Evolutionary conservation across 495 filamentous ascomycete genomes (phyloP), one percentile per base, ranked within the genome.

Genomic region (Platismatia glauca): DNA sequence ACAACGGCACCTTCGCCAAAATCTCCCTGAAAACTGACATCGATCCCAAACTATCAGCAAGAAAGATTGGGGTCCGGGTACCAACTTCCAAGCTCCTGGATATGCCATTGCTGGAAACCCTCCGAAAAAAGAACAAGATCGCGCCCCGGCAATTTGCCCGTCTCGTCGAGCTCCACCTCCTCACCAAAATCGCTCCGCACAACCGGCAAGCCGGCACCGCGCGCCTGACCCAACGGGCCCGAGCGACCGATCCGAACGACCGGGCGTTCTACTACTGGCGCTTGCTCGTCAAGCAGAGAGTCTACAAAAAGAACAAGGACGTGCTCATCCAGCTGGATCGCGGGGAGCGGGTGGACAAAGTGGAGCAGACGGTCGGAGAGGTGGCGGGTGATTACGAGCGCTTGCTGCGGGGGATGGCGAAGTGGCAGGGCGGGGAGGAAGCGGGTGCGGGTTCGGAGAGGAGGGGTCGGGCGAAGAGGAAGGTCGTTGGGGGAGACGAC

Each of bases 151-250:
- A 97, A 74, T 96, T 97, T 73, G 79, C 79, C 35, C 84, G 93
- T 37, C 79, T 96, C 13, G 75, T 93, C 20, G 94, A 98, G 74
- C 91, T 97, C 85, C 85, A 89, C 60, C 86, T 96, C 9, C 86
- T 97, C 66, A 86, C 86, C 9, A 78, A 76, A 57, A 86, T 97
- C 31, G 84, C 90, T 1, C 68, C 76, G 12, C 73, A 78, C 16
- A 79, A 90, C 61, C 82, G 88, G 33, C 79, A 81, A 35, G 72
- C 74, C 5, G 80, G 80, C 15, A 78, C 78, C 6, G 73, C 74
- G 20, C 80, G 84, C 55, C 70, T 86, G 56, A 82, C 84, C 52
- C 80, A 81, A 53, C 81, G 83, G 66, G 77, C 76, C 44, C 80
- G 80, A 35, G 73, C 78, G 0, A 70, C 72, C 0, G 72, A 85